phyloP scores from a whole-genome alignment of 1,284 basidiomycete species.

The Coriolopsis trogii region DNA sequence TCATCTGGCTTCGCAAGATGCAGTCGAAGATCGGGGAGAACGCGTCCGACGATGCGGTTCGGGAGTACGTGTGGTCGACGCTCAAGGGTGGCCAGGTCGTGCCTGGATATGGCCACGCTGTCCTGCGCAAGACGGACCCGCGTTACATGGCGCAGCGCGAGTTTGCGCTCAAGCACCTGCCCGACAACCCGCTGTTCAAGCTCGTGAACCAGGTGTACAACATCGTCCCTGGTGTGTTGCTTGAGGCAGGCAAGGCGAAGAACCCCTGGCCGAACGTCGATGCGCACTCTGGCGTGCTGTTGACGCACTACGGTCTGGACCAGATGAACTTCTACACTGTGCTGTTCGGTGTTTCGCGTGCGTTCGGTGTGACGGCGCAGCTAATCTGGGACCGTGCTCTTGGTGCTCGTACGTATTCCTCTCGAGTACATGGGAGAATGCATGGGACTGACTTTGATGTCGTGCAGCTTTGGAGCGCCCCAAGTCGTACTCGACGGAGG shows the following conservation, averaged over 20 bases:
- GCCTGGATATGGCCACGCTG: conserved; percentile 96
- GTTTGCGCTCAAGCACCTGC: conserved; percentile 90
- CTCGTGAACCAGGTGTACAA: conserved; percentile 93
- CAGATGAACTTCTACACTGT: conserved; percentile 97
- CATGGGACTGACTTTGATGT: conserved; percentile 6
- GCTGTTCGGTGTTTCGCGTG: conserved; percentile 94
- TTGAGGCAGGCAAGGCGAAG: conserved; percentile 94
- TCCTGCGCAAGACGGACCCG: conserved; percentile 96
- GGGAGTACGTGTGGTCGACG: conserved; percentile 92
- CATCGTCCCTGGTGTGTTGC: conserved; percentile 90
- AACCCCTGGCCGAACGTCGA: conserved; percentile 96
- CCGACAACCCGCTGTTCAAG: conserved; percentile 89
- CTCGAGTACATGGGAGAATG: background rate
- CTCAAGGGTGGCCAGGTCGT: conserved; percentile 92
- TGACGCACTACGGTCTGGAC: conserved; percentile 87
- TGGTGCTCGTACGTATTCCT: conserved; percentile 66
- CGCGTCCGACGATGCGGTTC: conserved; percentile 83
- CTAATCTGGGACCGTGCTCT: conserved; percentile 96
- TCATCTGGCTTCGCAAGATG: conserved; percentile 91
- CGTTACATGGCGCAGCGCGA: conserved; percentile 96
- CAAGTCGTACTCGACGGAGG: conserved; percentile 82
- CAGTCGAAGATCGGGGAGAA: conserved; percentile 82
- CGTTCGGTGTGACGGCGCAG: conserved; percentile 88
- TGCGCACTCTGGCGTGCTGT: conserved; percentile 93
- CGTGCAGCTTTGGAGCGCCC: conserved; percentile 78